Conservation (phyloP, 148 eudicot species). For the Beta vulgaris region DNA sequence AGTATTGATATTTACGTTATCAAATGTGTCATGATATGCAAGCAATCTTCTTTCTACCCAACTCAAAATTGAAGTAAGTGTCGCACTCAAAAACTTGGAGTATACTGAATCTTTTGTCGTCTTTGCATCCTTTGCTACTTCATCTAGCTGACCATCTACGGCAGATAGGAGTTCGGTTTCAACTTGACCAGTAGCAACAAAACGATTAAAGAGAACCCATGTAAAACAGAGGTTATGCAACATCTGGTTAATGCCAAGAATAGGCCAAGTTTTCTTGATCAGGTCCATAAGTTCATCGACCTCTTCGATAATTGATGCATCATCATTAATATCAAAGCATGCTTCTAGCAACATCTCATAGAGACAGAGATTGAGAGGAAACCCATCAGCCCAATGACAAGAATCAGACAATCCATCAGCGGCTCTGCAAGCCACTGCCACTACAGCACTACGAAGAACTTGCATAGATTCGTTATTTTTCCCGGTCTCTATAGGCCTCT, state of each 20-base stretch:
- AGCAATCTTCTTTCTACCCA: slow-evolving; percentile 97
- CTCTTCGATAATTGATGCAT: slow-evolving; percentile 74
- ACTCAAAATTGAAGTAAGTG: slow-evolving; percentile 85
- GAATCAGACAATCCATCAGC: slow-evolving; percentile 67
- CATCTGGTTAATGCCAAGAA: slow-evolving; percentile 84
- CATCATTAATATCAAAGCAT: slow-evolving; percentile 77
- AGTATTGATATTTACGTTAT: slow-evolving; percentile 66
- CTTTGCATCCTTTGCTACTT: slow-evolving; percentile 95
- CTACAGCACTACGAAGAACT: slow-evolving; percentile 75
- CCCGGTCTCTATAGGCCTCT: slow-evolving; percentile 85
- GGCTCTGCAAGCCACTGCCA: slow-evolving; percentile 77
- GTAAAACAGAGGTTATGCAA: slow-evolving; percentile 86
- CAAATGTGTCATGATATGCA: slow-evolving; percentile 97
- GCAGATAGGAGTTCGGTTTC: slow-evolving; percentile 81
- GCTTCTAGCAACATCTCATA: slow-evolving; percentile 84
- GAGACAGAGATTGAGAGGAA: slow-evolving; percentile 82
- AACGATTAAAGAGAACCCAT: slow-evolving; percentile 90
- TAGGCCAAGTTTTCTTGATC: slow-evolving; percentile 86
- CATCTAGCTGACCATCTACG: slow-evolving; percentile 81
- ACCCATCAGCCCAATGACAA: slow-evolving; percentile 96
- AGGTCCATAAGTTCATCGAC: slow-evolving; percentile 93
- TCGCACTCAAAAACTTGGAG: slow-evolving; percentile 73
- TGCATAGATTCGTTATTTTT: slow-evolving; percentile 88
- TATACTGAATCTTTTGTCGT: slow-evolving; percentile 76
- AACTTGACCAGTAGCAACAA: slow-evolving; percentile 84